Percentiles rank a stretch among this genome's conserved stretches.
Conservation (phyloP, 352 stramenopile genomes). For the Blastocystis sp. region DNA sequence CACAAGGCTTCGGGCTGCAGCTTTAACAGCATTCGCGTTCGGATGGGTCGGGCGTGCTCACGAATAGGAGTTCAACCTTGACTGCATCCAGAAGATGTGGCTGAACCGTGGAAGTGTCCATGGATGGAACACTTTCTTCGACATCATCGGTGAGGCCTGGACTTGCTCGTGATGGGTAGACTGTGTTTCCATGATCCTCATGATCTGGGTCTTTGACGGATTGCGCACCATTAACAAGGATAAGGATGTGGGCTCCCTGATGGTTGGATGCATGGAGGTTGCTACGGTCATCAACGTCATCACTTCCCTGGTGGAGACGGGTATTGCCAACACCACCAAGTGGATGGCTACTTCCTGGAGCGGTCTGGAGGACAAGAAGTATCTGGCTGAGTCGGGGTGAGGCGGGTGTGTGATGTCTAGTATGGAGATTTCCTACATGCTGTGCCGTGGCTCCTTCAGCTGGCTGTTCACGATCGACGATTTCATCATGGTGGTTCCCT, state of each 20-base stretch:
- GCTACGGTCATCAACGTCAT: constrained; percentile 42
- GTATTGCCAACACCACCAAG: constrained; percentile 12
- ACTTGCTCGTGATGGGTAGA: neutral
- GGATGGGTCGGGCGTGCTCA: neutral
- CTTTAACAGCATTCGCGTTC: neutral
- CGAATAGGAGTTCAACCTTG: constrained; percentile 25
- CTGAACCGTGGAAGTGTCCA: neutral
- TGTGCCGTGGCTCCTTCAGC: neutral
- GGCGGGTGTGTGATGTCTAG: constrained; percentile 1
- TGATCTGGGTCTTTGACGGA: constrained; percentile 52
- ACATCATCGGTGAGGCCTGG: neutral
- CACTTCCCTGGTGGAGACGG: constrained; percentile 28
- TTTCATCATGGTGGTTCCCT: constrained; percentile 52
- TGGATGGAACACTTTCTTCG: constrained; percentile 48
- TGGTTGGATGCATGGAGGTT: constrained; percentile 14
- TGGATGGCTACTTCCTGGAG: constrained; percentile 14
- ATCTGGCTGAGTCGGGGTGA: neutral
- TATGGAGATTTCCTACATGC: constrained; percentile 24
- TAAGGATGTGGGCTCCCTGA: constrained; percentile 47
- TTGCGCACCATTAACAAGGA: constrained; percentile 44
- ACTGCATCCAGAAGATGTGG: constrained; percentile 3
- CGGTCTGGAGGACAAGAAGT: neutral
- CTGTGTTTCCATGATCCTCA: constrained; percentile 32
- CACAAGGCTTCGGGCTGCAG: neutral
- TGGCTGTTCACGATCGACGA: constrained; percentile 52